These are phyloP conservation scores for Colletotrichum higginsianum DNA, from an alignment of 2,329 filamentous ascomycete genomes.

Conservation along the genomic window DNA sequence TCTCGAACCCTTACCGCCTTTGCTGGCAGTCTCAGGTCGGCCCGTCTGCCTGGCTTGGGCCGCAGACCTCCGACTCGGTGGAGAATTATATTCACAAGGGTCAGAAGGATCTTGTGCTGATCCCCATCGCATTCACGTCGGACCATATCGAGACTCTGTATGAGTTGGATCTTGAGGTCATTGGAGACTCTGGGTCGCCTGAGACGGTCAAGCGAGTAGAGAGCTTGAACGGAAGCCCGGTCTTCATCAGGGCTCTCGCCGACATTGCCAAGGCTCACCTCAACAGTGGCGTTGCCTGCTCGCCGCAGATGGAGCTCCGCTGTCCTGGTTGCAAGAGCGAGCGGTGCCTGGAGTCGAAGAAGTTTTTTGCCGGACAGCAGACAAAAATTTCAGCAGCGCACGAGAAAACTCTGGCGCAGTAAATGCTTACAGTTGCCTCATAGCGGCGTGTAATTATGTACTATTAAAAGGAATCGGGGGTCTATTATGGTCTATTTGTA, in stretches of 20 bases:
- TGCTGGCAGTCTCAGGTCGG: conserved; percentile 99
- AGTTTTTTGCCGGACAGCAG: conserved; percentile 69
- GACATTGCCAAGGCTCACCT: conserved; percentile 89
- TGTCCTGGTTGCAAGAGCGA: conserved; percentile 96
- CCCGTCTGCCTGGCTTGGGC: conserved; percentile 93
- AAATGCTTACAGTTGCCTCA: background rate
- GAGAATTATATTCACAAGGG: conserved; percentile 91
- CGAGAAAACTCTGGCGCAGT: conserved; percentile 28
- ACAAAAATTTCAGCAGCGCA: conserved; percentile 23
- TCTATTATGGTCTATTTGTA: conserved; percentile 30
- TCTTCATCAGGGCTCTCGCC: conserved; percentile 92
- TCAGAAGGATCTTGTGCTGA: conserved; percentile 89
- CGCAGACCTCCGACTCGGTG: conserved; percentile 91
- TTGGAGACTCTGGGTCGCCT: conserved; percentile 84
- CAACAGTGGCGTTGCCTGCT: conserved; percentile 76
- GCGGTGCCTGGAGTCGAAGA: conserved; percentile 84
- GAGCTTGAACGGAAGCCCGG: conserved; percentile 89
- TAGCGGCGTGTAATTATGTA: conserved; percentile 33
- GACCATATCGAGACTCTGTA: conserved; percentile 98
- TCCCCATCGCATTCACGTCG: conserved; percentile 98
- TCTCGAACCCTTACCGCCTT: conserved; percentile 91
- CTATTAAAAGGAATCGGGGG: conserved; percentile 16
- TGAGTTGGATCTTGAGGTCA: conserved; percentile 95
- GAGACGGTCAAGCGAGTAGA: conserved; percentile 92
- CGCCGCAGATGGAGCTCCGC: conserved; percentile 87